phyloP scores from a whole-genome alignment of 352 stramenopile species.

The Pseudoperonospora humuli region DNA sequence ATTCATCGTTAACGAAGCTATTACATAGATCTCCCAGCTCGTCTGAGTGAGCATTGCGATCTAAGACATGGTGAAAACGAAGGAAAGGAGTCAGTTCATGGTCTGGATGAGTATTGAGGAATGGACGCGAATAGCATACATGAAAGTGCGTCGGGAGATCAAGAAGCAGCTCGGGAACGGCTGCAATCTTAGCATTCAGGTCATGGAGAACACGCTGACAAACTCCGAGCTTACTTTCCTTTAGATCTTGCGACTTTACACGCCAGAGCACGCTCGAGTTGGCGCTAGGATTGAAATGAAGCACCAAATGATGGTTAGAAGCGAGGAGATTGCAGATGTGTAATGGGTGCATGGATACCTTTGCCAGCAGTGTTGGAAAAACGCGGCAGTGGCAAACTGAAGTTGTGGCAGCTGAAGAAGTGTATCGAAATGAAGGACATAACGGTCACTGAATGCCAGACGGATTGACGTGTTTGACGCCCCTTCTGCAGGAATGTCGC shows the following conservation, averaged over 20 bases:
- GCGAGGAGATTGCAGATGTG: neutral
- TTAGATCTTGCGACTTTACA: slow-evolving; percentile 6
- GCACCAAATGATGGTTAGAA: neutral
- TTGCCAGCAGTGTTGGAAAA: slow-evolving; percentile 52
- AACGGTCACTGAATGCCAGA: slow-evolving; percentile 34
- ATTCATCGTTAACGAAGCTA: slow-evolving; percentile 37
- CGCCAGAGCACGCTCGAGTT: slow-evolving; percentile 6
- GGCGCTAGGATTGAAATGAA: slow-evolving; percentile 5
- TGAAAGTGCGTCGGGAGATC: slow-evolving; percentile 55
- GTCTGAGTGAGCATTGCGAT: slow-evolving; percentile 58
- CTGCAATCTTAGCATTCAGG: slow-evolving; percentile 21
- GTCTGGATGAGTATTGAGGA: no score
- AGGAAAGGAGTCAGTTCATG: no score
- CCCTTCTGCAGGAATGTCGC: slow-evolving; percentile 6
- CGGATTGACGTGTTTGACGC: slow-evolving; percentile 9
- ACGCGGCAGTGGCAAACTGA: slow-evolving; percentile 26
- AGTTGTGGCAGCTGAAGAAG: slow-evolving; percentile 28
- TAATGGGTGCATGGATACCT: slow-evolving; percentile 14
- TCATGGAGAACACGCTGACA: slow-evolving; percentile 31
- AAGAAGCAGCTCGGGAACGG: slow-evolving; percentile 41
- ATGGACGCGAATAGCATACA: slow-evolving; percentile 19
- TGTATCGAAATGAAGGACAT: slow-evolving; percentile 44
- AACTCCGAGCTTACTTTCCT: slow-evolving; percentile 21
- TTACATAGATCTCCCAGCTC: slow-evolving; percentile 46
- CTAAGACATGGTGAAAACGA: slow-evolving; percentile 18